Percentiles rank a stretch among this genome's conserved stretches.
phyloP scores from a whole-genome alignment of 768 basidiomycete species.

The Omphalotus guepiniiformis region DNA sequence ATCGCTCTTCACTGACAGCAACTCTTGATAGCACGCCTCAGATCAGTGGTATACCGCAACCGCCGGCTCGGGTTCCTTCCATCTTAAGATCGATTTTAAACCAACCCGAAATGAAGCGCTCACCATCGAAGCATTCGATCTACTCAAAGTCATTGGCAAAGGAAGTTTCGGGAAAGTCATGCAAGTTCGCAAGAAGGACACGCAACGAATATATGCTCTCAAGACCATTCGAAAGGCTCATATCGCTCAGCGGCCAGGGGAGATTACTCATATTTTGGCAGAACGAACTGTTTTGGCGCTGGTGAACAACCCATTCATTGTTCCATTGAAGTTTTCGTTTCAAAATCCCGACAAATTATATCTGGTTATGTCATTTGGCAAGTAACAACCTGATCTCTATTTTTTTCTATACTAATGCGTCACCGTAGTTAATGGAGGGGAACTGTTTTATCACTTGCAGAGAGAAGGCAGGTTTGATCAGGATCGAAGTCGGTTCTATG shows the following conservation, averaged over 20 bases:
- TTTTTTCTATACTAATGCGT: conserved; percentile 2
- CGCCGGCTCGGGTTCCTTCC: conserved; percentile 86
- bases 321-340: conserved; percentile 98
- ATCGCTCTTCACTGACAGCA: conserved; percentile 11
- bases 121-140: conserved; percentile 95
- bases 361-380: conserved; percentile 93
- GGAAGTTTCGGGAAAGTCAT: conserved; percentile 98
- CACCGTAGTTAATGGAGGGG: conserved; percentile 89
- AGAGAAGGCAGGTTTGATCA: conserved; percentile 96
- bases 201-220: conserved; percentile 93
- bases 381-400: conserved; percentile 18
- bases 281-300: conserved; percentile 95
- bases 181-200: conserved; percentile 99
- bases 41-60: conserved; percentile 90
- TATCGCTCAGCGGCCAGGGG: conserved; percentile 92
- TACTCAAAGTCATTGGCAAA: conserved; percentile 97
- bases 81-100: conserved; percentile 93
- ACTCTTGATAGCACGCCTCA: conserved; percentile 55
- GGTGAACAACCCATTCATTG: conserved; percentile 98
- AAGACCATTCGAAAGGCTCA: conserved; percentile 99
- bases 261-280: conserved; percentile 97
- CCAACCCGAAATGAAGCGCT: conserved; percentile 78
- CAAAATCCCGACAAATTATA: conserved; percentile 98
- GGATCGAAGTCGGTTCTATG: conserved; percentile 91
- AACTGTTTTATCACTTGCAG: conserved; percentile 96